These are phyloP conservation scores for Colletotrichum nymphaeae DNA, from an alignment of 2,329 filamentous ascomycete species.

Conservation along the genomic window DNA sequence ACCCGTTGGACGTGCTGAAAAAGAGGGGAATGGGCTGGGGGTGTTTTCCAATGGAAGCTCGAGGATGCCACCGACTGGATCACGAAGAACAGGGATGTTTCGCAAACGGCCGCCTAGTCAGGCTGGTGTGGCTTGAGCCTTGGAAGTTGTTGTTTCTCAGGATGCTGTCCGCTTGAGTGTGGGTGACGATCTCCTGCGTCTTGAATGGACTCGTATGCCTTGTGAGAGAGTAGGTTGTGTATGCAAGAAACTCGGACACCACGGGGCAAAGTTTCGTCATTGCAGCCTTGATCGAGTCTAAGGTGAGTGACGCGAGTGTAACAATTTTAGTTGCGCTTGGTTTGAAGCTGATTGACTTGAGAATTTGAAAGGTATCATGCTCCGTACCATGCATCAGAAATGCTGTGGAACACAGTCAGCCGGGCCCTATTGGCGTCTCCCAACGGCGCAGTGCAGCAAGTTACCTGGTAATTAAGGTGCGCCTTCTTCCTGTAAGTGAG, in stretches of 20 bases:
- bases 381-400: too few species aligned
- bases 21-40: constrained; percentile 15
- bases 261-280: neutral
- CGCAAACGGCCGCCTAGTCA: neutral
- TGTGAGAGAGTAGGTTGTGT: neutral
- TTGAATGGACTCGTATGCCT: neutral
- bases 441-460: neutral
- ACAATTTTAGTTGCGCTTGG: neutral
- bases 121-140: neutral
- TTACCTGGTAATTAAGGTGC: neutral
- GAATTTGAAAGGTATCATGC: neutral
- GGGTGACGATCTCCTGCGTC: neutral
- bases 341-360: neutral
- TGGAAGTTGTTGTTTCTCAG: neutral
- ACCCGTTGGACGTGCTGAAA: constrained; percentile 12
- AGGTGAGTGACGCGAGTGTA: too few species aligned
- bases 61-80: neutral
- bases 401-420: neutral
- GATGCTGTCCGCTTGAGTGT: neutral
- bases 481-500: too few species aligned
- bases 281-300: too few species aligned
- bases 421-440: neutral
- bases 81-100: neutral
- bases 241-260: neutral
- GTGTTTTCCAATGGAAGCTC: constrained; percentile 15